Conservation (phyloP, 2,329 filamentous ascomycete genomes). For the Colletotrichum sp. region DNA sequence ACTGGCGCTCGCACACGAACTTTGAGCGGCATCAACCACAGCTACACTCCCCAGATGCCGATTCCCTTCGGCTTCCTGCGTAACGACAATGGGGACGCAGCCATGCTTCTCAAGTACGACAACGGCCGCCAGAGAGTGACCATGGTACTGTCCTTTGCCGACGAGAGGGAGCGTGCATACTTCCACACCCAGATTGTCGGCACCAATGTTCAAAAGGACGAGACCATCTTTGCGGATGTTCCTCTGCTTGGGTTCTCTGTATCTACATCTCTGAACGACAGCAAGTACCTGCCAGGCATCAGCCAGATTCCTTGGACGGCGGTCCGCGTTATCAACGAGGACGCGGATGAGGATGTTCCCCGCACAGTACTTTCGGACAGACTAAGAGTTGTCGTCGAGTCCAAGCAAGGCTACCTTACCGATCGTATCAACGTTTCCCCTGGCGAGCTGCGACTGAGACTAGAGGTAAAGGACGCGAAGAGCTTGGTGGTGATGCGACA, state of each 20-base stretch:
- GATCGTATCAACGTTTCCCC: constrained; percentile 84
- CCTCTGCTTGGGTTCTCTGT: constrained; percentile 70
- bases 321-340: constrained; percentile 74
- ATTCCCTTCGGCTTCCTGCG: constrained; percentile 81
- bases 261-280: constrained; percentile 55
- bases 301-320: constrained; percentile 68
- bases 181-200: constrained; percentile 79
- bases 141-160: constrained; percentile 79
- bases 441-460: constrained; percentile 72
- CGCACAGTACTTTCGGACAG: constrained; percentile 78
- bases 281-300: constrained; percentile 54
- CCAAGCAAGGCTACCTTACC: constrained; percentile 77
- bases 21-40: constrained; percentile 77
- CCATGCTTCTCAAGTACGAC: constrained; percentile 73
- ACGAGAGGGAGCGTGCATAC: constrained; percentile 71
- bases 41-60: constrained; percentile 67
- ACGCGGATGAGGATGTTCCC: constrained; percentile 66
- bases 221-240: constrained; percentile 74
- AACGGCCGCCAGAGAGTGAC: constrained; percentile 70
- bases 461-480: constrained; percentile 67
- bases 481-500: constrained; percentile 72
- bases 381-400: constrained; percentile 77
- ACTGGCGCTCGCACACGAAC: constrained; percentile 81
- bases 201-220: constrained; percentile 69
- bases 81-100: constrained; percentile 72